Conservation (phyloP, 106 monocot genomes). For the Dendrobium chrysotoxum region DNA sequence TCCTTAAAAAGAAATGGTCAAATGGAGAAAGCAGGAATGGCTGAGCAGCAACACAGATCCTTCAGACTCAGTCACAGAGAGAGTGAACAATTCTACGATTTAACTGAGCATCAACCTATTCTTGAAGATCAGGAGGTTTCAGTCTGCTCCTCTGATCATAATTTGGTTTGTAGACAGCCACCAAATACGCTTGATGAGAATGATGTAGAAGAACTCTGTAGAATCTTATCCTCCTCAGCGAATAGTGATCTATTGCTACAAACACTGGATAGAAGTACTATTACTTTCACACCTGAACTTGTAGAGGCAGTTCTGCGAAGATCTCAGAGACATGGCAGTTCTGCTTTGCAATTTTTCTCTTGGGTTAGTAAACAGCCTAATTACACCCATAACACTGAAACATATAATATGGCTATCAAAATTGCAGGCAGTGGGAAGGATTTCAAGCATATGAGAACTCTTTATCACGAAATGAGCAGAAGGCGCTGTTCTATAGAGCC, state of each 20-base stretch:
- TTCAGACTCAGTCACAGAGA: slow-evolving; percentile 18
- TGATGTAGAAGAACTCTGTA: slow-evolving; percentile 40
- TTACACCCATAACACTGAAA: slow-evolving; percentile 46
- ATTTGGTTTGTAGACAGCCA: neutral
- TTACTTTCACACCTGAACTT: slow-evolving; percentile 54
- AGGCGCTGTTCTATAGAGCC: slow-evolving; percentile 21
- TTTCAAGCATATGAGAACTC: slow-evolving; percentile 68
- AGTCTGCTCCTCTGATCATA: neutral
- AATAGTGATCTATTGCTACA: slow-evolving; percentile 33
- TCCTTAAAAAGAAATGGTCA: slow-evolving; percentile 40
- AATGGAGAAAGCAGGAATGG: slow-evolving; percentile 27
- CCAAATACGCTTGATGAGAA: slow-evolving; percentile 11
- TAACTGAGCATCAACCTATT: slow-evolving; percentile 8
- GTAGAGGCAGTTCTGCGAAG: slow-evolving; percentile 40
- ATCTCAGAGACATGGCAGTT: slow-evolving; percentile 38
- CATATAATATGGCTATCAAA: slow-evolving; percentile 87
- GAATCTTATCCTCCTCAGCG: slow-evolving; percentile 42
- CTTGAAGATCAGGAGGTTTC: slow-evolving; percentile 12
- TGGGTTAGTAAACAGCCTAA: slow-evolving; percentile 47
- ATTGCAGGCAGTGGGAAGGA: slow-evolving; percentile 77
- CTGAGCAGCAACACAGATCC: slow-evolving; percentile 27
- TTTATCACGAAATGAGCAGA: slow-evolving; percentile 71
- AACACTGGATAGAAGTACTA: slow-evolving; percentile 30
- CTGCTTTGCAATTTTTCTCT: slow-evolving; percentile 59
- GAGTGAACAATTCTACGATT: neutral